Percentiles rank a stretch among this genome's conserved stretches.
Evolutionary conservation across 2,329 filamentous ascomycete genomes (phyloP).

Genomic region (Harringtonia lauricola): DNA sequence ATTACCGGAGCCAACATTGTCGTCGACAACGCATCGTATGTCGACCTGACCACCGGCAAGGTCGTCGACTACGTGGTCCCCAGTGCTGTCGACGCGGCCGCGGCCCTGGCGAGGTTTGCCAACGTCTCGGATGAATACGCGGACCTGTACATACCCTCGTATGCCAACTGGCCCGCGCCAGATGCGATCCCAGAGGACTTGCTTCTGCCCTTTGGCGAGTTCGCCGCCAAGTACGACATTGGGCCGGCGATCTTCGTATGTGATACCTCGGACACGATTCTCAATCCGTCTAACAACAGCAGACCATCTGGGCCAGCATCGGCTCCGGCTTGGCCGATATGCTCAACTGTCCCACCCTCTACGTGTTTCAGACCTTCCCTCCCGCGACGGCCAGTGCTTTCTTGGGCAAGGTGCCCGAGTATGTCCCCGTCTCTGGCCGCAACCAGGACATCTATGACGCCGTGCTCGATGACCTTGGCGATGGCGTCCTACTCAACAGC

Average conservation of each 20-base stretch:
- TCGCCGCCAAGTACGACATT: slow-evolving; percentile 34
- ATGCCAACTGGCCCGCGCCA: slow-evolving; percentile 30
- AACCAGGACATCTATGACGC: slow-evolving; percentile 29
- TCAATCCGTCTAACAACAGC: background rate
- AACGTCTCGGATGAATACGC: slow-evolving; percentile 19
- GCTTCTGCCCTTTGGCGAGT: slow-evolving; percentile 33
- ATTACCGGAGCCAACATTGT: slow-evolving; percentile 14
- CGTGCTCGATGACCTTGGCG: slow-evolving; percentile 21
- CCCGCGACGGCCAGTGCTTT: slow-evolving; percentile 23
- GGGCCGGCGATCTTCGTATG: background rate
- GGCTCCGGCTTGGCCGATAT: slow-evolving; percentile 31
- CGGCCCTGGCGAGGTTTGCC: slow-evolving; percentile 8
- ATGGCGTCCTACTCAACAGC: slow-evolving; percentile 25
- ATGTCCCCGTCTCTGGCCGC: slow-evolving; percentile 21
- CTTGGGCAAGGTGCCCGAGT: slow-evolving; percentile 17
- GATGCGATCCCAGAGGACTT: slow-evolving; percentile 32
- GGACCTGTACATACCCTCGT: slow-evolving; percentile 21
- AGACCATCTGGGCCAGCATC: slow-evolving; percentile 28
- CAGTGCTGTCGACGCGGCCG: slow-evolving; percentile 1
- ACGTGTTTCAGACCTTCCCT: slow-evolving; percentile 31
- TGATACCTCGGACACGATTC: background rate
- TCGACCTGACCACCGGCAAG: slow-evolving; percentile 25
- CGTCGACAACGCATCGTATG: slow-evolving; percentile 17
- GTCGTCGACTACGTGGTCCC: slow-evolving; percentile 17
- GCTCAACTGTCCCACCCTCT: slow-evolving; percentile 29